Evolutionary conservation across 2,329 filamentous ascomycete genomes (phyloP), one percentile per base, ranked within the genome.

Genomic region (Epichloe glyceriae): DNA sequence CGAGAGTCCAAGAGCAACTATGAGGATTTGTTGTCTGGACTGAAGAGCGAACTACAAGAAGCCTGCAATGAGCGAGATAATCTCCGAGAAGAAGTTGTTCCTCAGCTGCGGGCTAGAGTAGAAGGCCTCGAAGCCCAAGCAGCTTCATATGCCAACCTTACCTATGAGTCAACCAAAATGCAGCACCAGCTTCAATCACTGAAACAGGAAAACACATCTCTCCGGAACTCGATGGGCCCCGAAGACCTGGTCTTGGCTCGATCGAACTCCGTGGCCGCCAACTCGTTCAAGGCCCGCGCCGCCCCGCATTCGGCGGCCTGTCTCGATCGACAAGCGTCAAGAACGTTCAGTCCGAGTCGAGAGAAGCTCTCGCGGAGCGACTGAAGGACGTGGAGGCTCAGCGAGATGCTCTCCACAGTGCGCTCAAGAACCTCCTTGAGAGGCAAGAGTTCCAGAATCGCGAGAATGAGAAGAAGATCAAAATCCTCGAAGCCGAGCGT

Each of bases 321-420:
- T 77, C 79, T 8, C 73, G 85, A 54, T 84, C 84, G 10, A 78
- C 74, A 60, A 78, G 70, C 41, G 70, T 76, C 41, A 72, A 83
- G 72, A 72, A 62, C 65, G 51, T 47, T 20, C 68, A 65, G 48
- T 67, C 61, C 52, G 78, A 86, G 58, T 81, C 79, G 4, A 75
- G 82, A 50, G 86, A 91, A 50, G 76, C 79, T 11, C 68, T 90
- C 15, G 80, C 83, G 2, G 89, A 95, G 57, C 79, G 86, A 33
- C 75, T 95, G 17, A 95, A 95, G 67, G 91, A 97, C 57, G 83
- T 96, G 11, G 91, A 97, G 67, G 83, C 88, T 42, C 93, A 98
- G 69, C 81, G 93, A 45, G 91, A 98, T 66, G 90, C 91, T 1
- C 74, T 98, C 6, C 93, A 97, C 70, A 81, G 79, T 53, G 88